Evolutionary conservation across 2,329 filamentous ascomycete species (phyloP).

Genomic region (Lasiodiplodia theobromae): DNA sequence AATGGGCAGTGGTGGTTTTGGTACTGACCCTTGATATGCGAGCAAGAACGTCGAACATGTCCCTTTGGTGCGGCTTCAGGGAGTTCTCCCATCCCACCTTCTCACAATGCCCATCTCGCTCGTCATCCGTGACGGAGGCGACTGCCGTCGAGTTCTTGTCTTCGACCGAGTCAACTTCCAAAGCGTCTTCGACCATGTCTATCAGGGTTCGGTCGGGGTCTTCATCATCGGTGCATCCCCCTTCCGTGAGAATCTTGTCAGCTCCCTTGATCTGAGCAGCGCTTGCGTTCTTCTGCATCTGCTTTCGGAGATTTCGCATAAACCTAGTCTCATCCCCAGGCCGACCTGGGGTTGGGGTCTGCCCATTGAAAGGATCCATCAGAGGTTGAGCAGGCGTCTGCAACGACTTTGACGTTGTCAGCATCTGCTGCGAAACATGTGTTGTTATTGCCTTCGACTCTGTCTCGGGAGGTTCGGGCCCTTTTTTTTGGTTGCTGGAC

Average conservation of each 20-base stretch:
- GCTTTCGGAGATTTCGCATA: conserved; percentile 12
- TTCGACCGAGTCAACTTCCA: background rate
- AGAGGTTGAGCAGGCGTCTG: conserved; percentile 1
- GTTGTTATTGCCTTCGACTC: conserved; percentile 50
- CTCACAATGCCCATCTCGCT: conserved; percentile 34
- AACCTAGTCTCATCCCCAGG: conserved; percentile 22
- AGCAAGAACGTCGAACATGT: conserved; percentile 48
- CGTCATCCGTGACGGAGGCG: background rate
- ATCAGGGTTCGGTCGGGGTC: conserved; percentile 39
- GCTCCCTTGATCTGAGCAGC: background rate
- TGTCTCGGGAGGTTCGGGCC: conserved; percentile 50
- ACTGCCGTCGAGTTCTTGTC: background rate
- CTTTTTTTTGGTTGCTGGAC: conserved; percentile 52
- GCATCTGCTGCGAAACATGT: conserved; percentile 38
- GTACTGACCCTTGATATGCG: conserved; percentile 40
- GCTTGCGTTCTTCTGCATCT: conserved; percentile 24
- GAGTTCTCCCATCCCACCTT: conserved; percentile 49
- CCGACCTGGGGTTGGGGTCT: background rate
- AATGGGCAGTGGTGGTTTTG: conserved; percentile 1
- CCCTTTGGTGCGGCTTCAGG: conserved; percentile 49
- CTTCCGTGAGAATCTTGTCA: background rate
- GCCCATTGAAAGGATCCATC: conserved; percentile 15
- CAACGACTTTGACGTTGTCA: background rate
- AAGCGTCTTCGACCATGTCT: conserved; percentile 32
- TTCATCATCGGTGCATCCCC: background rate